These are phyloP conservation scores for Cornus kousa DNA, from an alignment of 148 eudicot genomes.

Conservation along the genomic window DNA sequence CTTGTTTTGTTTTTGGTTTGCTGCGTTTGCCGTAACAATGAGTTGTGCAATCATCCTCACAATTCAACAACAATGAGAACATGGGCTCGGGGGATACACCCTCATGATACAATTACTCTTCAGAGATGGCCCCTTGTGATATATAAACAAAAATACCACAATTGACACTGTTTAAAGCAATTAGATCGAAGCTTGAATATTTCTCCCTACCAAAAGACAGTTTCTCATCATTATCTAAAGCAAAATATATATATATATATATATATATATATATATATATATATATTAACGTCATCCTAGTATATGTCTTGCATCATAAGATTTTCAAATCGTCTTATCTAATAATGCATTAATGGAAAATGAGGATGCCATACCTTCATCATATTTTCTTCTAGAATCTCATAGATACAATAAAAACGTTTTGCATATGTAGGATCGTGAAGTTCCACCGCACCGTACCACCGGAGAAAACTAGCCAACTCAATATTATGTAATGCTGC, in stretches of 20 bases:
- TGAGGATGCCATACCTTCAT: constrained; percentile 54
- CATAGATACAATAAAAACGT: constrained; percentile 87
- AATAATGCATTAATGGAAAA: constrained; percentile 1
- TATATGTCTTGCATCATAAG: background rate
- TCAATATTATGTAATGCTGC: constrained; percentile 83
- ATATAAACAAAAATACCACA: background rate
- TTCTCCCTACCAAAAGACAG: background rate
- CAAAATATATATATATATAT: background rate
- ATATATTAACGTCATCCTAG: background rate
- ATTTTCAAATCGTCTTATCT: background rate
- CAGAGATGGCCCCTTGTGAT: background rate
- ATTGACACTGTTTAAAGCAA: too few relatives aligned
- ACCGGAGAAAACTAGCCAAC: constrained; percentile 95
- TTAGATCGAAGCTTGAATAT: background rate
- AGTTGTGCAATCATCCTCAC: too few relatives aligned
- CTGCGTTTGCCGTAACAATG: too few relatives aligned
- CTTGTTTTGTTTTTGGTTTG: too few relatives aligned
- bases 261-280: too few relatives aligned
- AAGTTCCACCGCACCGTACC: constrained; percentile 98
- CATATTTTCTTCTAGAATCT: constrained; percentile 89
- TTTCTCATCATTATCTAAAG: background rate
- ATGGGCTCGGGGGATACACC: too few relatives aligned
- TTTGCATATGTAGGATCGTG: constrained; percentile 94
- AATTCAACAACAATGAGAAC: too few relatives aligned
- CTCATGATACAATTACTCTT: too few relatives aligned